phyloP scores from a whole-genome alignment of 1,139 yeast species.

The Taphrina wiesneri region DNA sequence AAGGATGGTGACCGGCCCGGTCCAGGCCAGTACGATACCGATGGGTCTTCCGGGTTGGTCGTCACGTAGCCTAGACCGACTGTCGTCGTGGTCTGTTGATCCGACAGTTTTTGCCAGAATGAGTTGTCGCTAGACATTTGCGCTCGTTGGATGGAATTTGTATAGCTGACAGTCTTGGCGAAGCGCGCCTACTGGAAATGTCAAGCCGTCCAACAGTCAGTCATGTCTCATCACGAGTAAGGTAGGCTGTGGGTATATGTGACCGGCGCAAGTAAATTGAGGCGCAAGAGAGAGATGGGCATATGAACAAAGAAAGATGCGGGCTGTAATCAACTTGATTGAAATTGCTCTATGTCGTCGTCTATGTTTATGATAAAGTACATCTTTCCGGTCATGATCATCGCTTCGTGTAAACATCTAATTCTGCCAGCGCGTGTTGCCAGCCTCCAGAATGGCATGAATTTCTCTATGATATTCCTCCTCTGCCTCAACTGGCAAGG shows the following conservation, averaged over 20 bases:
- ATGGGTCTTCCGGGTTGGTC: constrained; percentile 4
- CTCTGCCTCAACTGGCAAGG: constrained; percentile 21
- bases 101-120: constrained; percentile 7
- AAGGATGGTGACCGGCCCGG: neutral
- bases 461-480: constrained; percentile 19
- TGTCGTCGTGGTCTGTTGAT: constrained; percentile 6
- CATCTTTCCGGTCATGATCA: too few species aligned
- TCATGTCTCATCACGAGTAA: too few species aligned
- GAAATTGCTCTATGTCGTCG: neutral
- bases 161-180: too few species aligned
- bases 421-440: neutral
- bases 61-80: constrained; percentile 7
- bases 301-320: neutral
- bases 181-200: too few species aligned
- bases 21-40: constrained; percentile 20
- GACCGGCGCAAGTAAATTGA: too few species aligned
- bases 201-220: too few species aligned
- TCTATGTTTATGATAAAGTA: neutral
- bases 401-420: neutral
- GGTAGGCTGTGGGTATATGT: too few species aligned
- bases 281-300: too few species aligned
- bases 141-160: neutral
- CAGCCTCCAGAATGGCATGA: constrained; percentile 15
- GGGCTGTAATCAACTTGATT: neutral
- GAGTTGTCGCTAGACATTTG: neutral